Base-by-base conservation (phyloP, 306 rosid genomes). In the Prunus salicina region DNA sequence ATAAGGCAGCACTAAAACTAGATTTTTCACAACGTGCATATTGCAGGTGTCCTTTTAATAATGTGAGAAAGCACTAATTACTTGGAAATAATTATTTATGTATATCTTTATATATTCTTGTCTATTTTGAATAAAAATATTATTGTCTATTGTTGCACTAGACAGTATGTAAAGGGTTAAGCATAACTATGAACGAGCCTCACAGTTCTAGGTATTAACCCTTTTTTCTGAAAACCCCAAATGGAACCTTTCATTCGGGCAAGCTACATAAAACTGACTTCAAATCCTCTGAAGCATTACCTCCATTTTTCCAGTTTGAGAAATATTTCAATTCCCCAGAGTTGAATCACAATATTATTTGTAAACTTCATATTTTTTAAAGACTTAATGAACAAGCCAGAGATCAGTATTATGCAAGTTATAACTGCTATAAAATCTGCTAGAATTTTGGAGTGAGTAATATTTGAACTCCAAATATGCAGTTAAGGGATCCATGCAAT, bases 401-500 rank as follows among this genome's bases (percentile, higher is more conserved):
- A 64, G 52, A 66, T n/a, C 16, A 11, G 71, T 45, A 24, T 10
- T 12, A 45, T 22, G 14, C 72, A 46, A 9, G 52, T n/a, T 41
- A n/a, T 9, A 38, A 38, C 43, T 38, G 9, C 43, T 38, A 38
- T 38, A 43, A 8, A 41, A 22, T 51, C 19, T 66, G 70, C 70
- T 66, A 66, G 52, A 66, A 15, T 30, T 65, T 66, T 41, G 70
- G 49, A 20, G 30, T 0, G 19, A 3, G 47, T 66, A 66, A 41
- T 20, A 41, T 55, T 67, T 30, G 27, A 57, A 60, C 62, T 38
- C 49, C 19, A 19, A 30, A 60, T 56, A 67, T 56, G 41, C 55
- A 73, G 75, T 28, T 14, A 86, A 83, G 79, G 82, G 86, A 55
- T 70, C 56, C 32, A 68, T 79, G 88, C 64, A 88, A 88, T 86